A percentile compares a stretch with the other conserved stretches of the same genome.
Evolutionary conservation across 1,284 basidiomycete species (phyloP).

Genomic region (Anthracocystis setariae): DNA sequence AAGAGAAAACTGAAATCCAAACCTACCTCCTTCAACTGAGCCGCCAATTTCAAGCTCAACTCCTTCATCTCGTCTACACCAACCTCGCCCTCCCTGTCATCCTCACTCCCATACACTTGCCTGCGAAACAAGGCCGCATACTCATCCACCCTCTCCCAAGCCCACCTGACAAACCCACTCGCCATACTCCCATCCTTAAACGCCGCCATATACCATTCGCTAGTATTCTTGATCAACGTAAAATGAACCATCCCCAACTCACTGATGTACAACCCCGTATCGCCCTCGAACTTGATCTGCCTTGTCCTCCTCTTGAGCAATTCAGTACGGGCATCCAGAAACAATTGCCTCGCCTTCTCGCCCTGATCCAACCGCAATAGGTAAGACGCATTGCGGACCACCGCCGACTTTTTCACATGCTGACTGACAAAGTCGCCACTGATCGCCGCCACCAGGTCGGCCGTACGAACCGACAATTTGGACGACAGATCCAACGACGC

Average conservation of each 20-base stretch:
- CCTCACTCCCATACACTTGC: conserved; percentile 79
- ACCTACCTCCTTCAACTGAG: conserved; percentile 35
- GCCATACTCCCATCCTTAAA: conserved; percentile 95
- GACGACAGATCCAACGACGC: conserved; percentile 36
- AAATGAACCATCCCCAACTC: conserved; percentile 85
- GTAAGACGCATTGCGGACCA: conserved; percentile 78
- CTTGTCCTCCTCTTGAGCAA: conserved; percentile 81
- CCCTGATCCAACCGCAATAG: conserved; percentile 81
- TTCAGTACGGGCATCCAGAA: conserved; percentile 81
- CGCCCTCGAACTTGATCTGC: conserved; percentile 89
- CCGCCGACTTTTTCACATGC: conserved; percentile 80
- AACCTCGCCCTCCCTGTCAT: conserved; percentile 29
- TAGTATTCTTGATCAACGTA: conserved; percentile 90
- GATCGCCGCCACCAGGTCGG: conserved; percentile 76
- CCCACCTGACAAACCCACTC: conserved; percentile 90
- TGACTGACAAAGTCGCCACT: conserved; percentile 79
- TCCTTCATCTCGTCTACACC: conserved; percentile 57
- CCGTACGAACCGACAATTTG: conserved; percentile 31
- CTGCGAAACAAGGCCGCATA: conserved; percentile 87
- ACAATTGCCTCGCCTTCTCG: conserved; percentile 82
- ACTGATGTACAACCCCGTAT: conserved; percentile 79
- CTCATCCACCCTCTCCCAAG: conserved; percentile 82
- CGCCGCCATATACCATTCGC: conserved; percentile 95
- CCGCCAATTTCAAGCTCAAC: conserved; percentile 51
- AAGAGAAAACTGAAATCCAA: conserved; percentile 39